Percentiles rank a stretch among this genome's conserved stretches.
Conservation (phyloP, 495 filamentous ascomycete genomes). For the Cercophora scortea region DNA sequence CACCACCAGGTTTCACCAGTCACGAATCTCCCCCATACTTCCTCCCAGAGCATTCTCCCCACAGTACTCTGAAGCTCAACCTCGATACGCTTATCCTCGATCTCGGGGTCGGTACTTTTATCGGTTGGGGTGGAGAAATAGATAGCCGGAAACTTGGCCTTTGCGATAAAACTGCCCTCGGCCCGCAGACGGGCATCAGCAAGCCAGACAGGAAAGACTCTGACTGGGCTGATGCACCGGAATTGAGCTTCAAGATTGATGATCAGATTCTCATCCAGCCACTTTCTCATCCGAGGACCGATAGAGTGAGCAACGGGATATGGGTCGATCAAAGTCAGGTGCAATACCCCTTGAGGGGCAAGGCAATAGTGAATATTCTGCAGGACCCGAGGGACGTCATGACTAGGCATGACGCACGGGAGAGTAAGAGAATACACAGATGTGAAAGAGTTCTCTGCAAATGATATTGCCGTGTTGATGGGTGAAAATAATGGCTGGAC, state of each 20-base stretch:
- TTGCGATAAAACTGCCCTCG: constrained; percentile 24
- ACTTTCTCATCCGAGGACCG: constrained; percentile 36
- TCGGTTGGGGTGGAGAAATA: constrained; percentile 8
- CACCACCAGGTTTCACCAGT: constrained; percentile 41
- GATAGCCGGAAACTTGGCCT: constrained; percentile 26
- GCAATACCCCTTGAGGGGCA: constrained; percentile 27
- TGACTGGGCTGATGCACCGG: constrained; percentile 35
- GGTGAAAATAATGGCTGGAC: constrained; percentile 27
- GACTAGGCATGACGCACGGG: constrained; percentile 28
- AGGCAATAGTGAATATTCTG: constrained; percentile 31
- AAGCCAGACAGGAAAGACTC: constrained; percentile 36
- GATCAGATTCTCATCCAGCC: constrained; percentile 41
- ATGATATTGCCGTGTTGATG: constrained; percentile 20
- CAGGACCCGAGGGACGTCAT: constrained; percentile 30
- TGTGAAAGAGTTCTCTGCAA: constrained; percentile 26
- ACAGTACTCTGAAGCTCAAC: constrained; percentile 29
- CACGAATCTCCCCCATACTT: constrained; percentile 40
- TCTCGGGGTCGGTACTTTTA: not conserved
- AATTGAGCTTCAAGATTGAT: constrained; percentile 36
- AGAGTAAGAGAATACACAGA: constrained; percentile 27
- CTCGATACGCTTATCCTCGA: constrained; percentile 5
- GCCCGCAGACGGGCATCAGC: constrained; percentile 29
- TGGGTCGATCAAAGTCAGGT: constrained; percentile 41
- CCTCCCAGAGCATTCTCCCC: constrained; percentile 35
- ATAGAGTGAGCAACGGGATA: constrained; percentile 31